Evolutionary conservation across 2,329 filamentous ascomycete species (phyloP).

Genomic region (Aspergillus unguis): DNA sequence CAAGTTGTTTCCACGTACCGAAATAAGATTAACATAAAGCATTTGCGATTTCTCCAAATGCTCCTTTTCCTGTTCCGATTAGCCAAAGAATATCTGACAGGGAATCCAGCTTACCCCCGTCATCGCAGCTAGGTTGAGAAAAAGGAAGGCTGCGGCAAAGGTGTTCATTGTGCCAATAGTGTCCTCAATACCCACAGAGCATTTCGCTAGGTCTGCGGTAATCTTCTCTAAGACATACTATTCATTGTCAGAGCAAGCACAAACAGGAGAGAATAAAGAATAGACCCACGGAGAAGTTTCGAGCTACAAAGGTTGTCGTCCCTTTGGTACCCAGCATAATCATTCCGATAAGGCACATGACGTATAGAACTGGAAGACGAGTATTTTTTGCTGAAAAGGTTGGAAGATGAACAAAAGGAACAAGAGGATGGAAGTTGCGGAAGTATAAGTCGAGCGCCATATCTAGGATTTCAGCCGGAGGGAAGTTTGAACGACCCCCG

Average conservation of each 20-base stretch:
- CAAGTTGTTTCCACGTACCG: slow-evolving; percentile 25
- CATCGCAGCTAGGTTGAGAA: slow-evolving; percentile 50
- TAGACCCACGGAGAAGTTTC: slow-evolving; percentile 42
- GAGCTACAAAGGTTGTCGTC: slow-evolving; percentile 49
- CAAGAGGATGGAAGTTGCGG: slow-evolving; percentile 51
- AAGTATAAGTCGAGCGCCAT: slow-evolving; percentile 55
- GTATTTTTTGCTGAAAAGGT: slow-evolving; percentile 52
- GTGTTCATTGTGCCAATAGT: slow-evolving; percentile 45
- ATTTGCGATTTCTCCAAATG: slow-evolving; percentile 50
- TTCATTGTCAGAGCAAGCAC: slow-evolving; percentile 7
- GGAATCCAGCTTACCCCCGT: slow-evolving; percentile 36
- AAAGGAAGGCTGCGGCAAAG: slow-evolving; percentile 48
- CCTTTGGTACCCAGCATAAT: slow-evolving; percentile 52
- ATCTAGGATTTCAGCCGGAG: slow-evolving; percentile 52
- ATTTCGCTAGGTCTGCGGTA: slow-evolving; percentile 42
- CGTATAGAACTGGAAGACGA: slow-evolving; percentile 46
- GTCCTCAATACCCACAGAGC: slow-evolving; percentile 39
- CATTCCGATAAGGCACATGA: slow-evolving; percentile 54
- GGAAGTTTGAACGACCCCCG: slow-evolving; percentile 39
- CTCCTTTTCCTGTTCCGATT: slow-evolving; percentile 34
- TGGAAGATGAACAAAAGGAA: slow-evolving; percentile 53
- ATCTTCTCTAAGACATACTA: slow-evolving; percentile 39
- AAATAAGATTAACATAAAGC: slow-evolving; percentile 51
- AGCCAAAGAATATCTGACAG: not conserved
- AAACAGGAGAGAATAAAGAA: not conserved